These are phyloP conservation scores for Rhizopogon vulgaris DNA, from an alignment of 768 basidiomycete species.

Conservation along the genomic window DNA sequence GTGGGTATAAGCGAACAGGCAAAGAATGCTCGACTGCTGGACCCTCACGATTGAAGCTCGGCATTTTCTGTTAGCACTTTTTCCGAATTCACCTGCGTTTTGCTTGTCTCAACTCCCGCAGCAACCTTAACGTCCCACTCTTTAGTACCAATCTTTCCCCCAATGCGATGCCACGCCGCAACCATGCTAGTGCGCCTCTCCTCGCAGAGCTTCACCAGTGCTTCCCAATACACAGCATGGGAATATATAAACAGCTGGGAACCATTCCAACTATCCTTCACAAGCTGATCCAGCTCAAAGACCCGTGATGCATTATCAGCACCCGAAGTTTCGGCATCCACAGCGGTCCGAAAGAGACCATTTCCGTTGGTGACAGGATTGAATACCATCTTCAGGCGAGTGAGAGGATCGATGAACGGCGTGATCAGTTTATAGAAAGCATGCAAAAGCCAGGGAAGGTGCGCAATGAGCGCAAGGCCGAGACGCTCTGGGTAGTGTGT, in stretches of 20 bases:
- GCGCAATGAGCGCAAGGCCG: slow-evolving; percentile 64
- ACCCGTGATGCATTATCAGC: slow-evolving; percentile 22
- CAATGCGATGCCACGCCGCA: slow-evolving; percentile 61
- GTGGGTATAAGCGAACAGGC: neutral
- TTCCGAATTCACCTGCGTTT: neutral
- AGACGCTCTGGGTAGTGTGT: slow-evolving; percentile 86
- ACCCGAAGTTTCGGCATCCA: slow-evolving; percentile 10
- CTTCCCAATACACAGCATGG: slow-evolving; percentile 72
- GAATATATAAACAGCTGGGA: slow-evolving; percentile 60
- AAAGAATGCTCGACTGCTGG: neutral
- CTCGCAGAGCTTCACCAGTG: slow-evolving; percentile 49
- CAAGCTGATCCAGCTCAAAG: slow-evolving; percentile 65
- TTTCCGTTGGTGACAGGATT: slow-evolving; percentile 42
- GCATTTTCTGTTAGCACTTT: neutral
- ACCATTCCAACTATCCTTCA: slow-evolving; percentile 68
- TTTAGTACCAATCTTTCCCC: slow-evolving; percentile 62
- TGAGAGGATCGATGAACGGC: slow-evolving; percentile 81
- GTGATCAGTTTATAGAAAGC: slow-evolving; percentile 73
- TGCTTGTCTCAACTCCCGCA: slow-evolving; percentile 10
- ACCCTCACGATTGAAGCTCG: neutral
- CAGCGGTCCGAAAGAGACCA: slow-evolving; percentile 21
- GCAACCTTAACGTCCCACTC: slow-evolving; percentile 72
- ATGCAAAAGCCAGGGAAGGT: slow-evolving; percentile 74
- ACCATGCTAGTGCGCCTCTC: slow-evolving; percentile 44
- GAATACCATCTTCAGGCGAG: slow-evolving; percentile 68